Evolutionary conservation across 2,329 filamentous ascomycete species (phyloP).

Genomic region (Celoporthe dispersa): DNA sequence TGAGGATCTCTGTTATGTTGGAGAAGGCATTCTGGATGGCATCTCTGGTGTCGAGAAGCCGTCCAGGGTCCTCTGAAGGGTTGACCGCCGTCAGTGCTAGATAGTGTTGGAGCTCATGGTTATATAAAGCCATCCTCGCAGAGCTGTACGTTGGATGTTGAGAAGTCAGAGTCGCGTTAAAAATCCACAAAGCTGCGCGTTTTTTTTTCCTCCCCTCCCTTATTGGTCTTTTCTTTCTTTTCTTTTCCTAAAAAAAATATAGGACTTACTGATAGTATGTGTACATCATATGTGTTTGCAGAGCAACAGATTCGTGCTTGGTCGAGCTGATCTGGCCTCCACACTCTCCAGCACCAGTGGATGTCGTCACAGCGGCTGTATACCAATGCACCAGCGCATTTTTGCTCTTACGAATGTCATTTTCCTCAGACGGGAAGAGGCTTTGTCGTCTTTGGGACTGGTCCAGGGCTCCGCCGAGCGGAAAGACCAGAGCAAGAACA

Average conservation of each 20-base stretch:
- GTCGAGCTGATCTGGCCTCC: constrained; percentile 45
- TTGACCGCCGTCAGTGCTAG: constrained; percentile 37
- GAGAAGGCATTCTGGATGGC: constrained; percentile 50
- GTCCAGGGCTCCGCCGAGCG: constrained; percentile 42
- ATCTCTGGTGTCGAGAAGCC: constrained; percentile 43
- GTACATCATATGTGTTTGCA: constrained; percentile 53
- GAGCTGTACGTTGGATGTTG: not conserved
- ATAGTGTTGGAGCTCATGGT: constrained; percentile 52
- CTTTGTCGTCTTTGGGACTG: no score
- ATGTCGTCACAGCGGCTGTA: constrained; percentile 41
- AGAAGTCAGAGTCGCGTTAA: not conserved
- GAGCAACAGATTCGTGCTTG: constrained; percentile 48
- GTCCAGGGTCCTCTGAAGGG: not conserved
- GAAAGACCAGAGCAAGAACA: constrained; percentile 50
- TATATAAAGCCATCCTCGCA: constrained; percentile 40
- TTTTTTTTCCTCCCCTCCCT: no score
- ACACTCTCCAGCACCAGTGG: constrained; percentile 37
- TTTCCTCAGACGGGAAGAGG: constrained; percentile 39
- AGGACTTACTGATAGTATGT: constrained; percentile 55
- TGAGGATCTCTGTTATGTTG: constrained; percentile 49
- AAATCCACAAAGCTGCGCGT: no score
- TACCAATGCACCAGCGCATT: constrained; percentile 46
- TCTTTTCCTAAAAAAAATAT: constrained; percentile 30
- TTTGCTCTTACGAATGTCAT: constrained; percentile 41
- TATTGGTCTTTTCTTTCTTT: no score